Conservation (phyloP, 345 rosid species). For the Jatropha curcas region DNA sequence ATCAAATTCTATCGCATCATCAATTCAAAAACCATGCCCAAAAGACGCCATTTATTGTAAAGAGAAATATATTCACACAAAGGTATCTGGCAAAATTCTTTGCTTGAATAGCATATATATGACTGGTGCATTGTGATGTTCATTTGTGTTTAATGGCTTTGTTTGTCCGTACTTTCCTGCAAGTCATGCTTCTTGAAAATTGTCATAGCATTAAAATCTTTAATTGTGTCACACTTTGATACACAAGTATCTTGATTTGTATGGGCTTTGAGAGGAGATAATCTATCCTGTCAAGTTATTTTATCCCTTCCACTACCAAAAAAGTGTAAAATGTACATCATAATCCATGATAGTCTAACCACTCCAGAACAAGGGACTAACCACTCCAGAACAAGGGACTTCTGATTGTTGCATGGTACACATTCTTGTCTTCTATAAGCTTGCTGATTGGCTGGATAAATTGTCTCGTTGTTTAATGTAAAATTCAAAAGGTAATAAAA, state of each 20-base stretch:
- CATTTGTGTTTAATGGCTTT: neutral
- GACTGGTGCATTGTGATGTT: neutral
- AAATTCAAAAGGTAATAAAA: too few species aligned
- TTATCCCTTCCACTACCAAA: neutral
- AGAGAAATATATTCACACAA: conserved; percentile 76
- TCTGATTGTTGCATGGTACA: too few species aligned
- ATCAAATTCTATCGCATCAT: conserved; percentile 18
- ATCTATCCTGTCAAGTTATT: neutral
- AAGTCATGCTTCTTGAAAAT: neutral
- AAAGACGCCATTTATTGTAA: conserved; percentile 47
- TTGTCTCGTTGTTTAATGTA: too few species aligned
- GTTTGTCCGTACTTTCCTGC: neutral
- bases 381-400: neutral
- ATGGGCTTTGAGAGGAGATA: too few species aligned
- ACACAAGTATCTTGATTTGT: neutral
- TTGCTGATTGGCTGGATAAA: too few species aligned
- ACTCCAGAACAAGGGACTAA: neutral
- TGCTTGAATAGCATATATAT: neutral
- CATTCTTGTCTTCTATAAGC: too few species aligned
- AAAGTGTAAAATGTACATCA: neutral
- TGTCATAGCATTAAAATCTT: too few species aligned
- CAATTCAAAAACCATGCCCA: conserved; percentile 61
- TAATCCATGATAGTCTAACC: neutral
- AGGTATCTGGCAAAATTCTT: conserved; percentile 44
- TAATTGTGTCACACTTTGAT: neutral